Evolutionary conservation across 2,329 filamentous ascomycete genomes (phyloP).

Genomic region (Botrytis galanthina): DNA sequence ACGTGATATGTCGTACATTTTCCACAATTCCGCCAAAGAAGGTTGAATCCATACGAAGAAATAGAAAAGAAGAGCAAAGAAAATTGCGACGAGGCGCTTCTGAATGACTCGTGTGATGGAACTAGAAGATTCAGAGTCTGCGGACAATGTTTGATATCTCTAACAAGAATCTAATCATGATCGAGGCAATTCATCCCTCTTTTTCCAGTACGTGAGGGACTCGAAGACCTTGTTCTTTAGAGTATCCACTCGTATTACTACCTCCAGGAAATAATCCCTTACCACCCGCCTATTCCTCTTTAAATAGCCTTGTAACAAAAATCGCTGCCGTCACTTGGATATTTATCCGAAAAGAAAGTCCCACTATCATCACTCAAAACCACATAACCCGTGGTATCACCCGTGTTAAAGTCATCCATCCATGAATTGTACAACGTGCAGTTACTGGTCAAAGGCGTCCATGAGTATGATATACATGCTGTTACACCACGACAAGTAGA

Average conservation of each 20-base stretch:
- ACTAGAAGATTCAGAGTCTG: background rate
- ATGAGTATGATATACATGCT: conserved; percentile 16
- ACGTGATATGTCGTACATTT: background rate
- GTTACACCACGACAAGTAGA: background rate
- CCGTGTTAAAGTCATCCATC: conserved; percentile 6
- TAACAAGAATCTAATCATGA: background rate
- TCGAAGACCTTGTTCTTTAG: background rate
- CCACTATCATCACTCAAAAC: background rate
- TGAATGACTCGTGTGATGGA: background rate
- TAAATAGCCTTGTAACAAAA: conserved; percentile 3
- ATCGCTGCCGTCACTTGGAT: conserved; percentile 12
- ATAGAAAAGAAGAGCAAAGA: background rate
- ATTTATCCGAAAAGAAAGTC: conserved; percentile 17
- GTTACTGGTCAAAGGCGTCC: background rate
- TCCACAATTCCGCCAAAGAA: background rate
- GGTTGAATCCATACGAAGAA: background rate
- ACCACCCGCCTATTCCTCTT: background rate
- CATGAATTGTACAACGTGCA: conserved; percentile 7
- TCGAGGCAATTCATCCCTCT: background rate
- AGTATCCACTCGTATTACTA: background rate
- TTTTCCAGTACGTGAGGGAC: background rate
- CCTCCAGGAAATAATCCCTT: background rate
- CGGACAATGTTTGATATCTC: background rate
- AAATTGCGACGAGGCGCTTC: background rate
- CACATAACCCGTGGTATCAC: conserved; percentile 7